Evolutionary conservation across 495 filamentous ascomycete genomes (phyloP), one percentile per base, ranked within the genome.

Genomic region (Emericellopsis terricola): DNA sequence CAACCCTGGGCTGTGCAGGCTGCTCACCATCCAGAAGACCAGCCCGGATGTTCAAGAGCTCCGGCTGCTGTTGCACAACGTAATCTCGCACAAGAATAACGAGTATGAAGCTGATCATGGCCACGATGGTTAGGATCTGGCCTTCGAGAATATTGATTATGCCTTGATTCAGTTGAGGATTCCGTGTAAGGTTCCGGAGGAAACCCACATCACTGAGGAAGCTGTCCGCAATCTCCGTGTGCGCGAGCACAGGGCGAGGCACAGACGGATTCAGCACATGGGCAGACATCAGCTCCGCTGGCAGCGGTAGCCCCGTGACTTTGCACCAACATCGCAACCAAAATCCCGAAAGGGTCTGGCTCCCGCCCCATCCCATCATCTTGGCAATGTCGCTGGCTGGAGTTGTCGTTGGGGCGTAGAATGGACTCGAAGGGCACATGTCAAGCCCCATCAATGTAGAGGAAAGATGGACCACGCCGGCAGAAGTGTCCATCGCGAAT

Each of bases 51-150:
- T 70, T 68, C n/a, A n/a, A n/a, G 44, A 78, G 60, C 39, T 79
- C 78, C 8, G 85, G 86, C 47, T 94, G 91, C 49, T 96, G 89
- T 46, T 96, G 87, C 4, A 96, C 84, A 26, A 99, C 89, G 72
- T 92, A 99, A 55, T 99, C 89, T 13, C 89, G 65, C 33, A 99
- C 94, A 13, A 99, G 57, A 42, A 99, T 94, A 27, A 99, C 73
- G 20, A 99, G 56, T 33, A 99, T 93, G 50, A 96, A 96, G 30
- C 75, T 79, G 33, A 86, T 63, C 5, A 99, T 86, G 20, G 96
- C 81, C 10, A 87, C 59, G 1, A 93, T 53, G 6, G 87, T 94
- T 39, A 99, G 91, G 26, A 96, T 65, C 45, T 89, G 85, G 23
- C 89, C 89, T 59, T 99, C 89, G 4, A 94, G 52, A 1, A 81